Conservation (phyloP, 148 eudicot species). For the Fagopyrum tataricum region DNA sequence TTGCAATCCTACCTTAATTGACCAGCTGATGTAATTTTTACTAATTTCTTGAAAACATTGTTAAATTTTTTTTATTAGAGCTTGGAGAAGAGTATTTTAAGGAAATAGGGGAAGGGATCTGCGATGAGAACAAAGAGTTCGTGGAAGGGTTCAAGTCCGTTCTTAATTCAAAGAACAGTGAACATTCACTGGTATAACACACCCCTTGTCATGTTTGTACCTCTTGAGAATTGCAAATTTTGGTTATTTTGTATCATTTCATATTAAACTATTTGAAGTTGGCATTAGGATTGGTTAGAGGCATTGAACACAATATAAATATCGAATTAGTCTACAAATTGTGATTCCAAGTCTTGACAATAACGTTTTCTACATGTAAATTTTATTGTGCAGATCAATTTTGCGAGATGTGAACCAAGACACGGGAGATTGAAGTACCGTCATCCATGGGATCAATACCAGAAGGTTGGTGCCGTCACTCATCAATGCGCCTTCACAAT, state of each 20-base stretch:
- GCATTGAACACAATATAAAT: too few relatives aligned
- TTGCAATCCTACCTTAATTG: neutral
- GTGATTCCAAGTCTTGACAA: neutral
- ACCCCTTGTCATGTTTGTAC: too few relatives aligned
- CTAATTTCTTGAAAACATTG: neutral
- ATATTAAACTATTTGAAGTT: too few relatives aligned
- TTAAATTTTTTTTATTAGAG: constrained; percentile 20
- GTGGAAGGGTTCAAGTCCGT: constrained; percentile 35
- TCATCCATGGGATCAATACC: constrained; percentile 83
- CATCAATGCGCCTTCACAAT: constrained; percentile 46
- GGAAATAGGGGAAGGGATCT: constrained; percentile 1
- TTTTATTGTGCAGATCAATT: constrained; percentile 26
- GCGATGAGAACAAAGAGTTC: constrained; percentile 23
- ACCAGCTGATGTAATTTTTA: neutral
- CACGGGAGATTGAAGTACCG: constrained; percentile 43
- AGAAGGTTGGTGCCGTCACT: constrained; percentile 29
- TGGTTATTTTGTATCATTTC: neutral
- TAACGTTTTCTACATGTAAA: too few relatives aligned
- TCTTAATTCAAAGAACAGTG: constrained; percentile 45
- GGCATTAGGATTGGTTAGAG: too few relatives aligned
- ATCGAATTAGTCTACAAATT: neutral
- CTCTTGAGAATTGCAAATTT: neutral
- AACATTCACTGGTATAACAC: constrained; percentile 44
- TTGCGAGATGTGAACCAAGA: constrained; percentile 64
- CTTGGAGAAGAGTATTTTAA: constrained; percentile 55